Conservation (phyloP, 371 early-diverging fungal genomes). For the Mortierella sp. region DNA sequence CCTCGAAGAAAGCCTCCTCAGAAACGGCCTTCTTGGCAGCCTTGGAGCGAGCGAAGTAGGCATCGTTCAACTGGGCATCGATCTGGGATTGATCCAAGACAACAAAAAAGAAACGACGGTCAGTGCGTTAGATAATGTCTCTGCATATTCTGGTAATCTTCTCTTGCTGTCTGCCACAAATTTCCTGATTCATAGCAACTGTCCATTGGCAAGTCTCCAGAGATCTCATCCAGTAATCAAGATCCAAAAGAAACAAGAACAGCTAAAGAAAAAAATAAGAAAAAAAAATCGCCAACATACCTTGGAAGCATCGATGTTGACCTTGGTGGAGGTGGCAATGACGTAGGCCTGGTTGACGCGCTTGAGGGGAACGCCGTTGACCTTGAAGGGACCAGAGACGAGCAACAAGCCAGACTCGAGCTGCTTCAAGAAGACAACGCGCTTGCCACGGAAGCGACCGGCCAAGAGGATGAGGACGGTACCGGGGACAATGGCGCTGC, state of each 20-base stretch:
- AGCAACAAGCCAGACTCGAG: constrained; percentile 94
- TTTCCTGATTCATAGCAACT: background rate
- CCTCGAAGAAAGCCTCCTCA: constrained; percentile 91
- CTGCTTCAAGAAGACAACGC: constrained; percentile 98
- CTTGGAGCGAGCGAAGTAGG: constrained; percentile 90
- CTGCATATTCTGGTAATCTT: background rate
- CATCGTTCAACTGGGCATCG: constrained; percentile 89
- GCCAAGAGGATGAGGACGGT: constrained; percentile 97
- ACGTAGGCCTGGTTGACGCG: constrained; percentile 99
- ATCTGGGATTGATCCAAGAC: constrained; percentile 43
- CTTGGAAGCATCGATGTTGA: constrained; percentile 85
- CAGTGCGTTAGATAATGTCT: background rate
- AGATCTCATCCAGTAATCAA: background rate
- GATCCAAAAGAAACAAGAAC: background rate
- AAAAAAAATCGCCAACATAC: constrained; percentile 52
- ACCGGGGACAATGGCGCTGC: constrained; percentile 94
- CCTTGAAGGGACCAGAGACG: constrained; percentile 97
- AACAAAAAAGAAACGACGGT: constrained; percentile 3
- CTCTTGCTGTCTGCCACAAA: background rate
- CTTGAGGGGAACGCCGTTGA: constrained; percentile 98
- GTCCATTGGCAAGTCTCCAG: background rate
- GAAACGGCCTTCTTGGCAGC: constrained; percentile 74
- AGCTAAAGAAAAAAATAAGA: no score
- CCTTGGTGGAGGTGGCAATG: constrained; percentile 97
- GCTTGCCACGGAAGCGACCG: constrained; percentile 97